Conservation (phyloP, 1,139 yeast genomes). For the Yamadazyma sp. region DNA sequence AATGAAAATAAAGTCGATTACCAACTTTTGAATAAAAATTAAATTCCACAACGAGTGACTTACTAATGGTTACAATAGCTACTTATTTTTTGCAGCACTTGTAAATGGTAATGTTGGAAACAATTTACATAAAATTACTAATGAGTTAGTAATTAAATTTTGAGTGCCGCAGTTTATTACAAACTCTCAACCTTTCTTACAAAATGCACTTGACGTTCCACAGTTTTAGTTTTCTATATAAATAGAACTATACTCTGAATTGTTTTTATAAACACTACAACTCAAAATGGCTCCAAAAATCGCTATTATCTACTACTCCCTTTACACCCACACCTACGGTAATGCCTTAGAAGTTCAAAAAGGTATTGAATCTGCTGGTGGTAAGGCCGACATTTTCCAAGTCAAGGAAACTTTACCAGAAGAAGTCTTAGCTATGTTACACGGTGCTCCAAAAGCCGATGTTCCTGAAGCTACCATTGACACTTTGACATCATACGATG, state of each 20-base stretch:
- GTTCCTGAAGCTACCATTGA: conserved; percentile 43
- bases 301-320: conserved; percentile 57
- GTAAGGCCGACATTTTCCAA: conserved; percentile 43
- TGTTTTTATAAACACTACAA: not conserved
- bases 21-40: too few species aligned
- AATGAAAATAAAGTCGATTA: not conserved
- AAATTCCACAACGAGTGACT: too few species aligned
- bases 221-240: not conserved
- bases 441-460: conserved; percentile 47
- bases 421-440: conserved; percentile 38
- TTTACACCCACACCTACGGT: conserved; percentile 59
- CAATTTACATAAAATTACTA: not conserved
- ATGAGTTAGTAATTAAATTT: conserved; percentile 1
- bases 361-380: conserved; percentile 42
- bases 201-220: not conserved
- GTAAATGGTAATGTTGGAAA: not conserved
- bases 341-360: conserved; percentile 46
- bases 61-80: not conserved
- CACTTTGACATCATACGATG: conserved; percentile 41
- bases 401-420: conserved; percentile 49
- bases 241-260: too few species aligned
- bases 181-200: not conserved
- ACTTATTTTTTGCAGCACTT: not conserved
- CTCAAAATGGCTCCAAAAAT: conserved; percentile 28
- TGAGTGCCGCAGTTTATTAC: not conserved